phyloP scores from a whole-genome alignment of 1,284 basidiomycete species.

The Apiotrichum sp. region DNA sequence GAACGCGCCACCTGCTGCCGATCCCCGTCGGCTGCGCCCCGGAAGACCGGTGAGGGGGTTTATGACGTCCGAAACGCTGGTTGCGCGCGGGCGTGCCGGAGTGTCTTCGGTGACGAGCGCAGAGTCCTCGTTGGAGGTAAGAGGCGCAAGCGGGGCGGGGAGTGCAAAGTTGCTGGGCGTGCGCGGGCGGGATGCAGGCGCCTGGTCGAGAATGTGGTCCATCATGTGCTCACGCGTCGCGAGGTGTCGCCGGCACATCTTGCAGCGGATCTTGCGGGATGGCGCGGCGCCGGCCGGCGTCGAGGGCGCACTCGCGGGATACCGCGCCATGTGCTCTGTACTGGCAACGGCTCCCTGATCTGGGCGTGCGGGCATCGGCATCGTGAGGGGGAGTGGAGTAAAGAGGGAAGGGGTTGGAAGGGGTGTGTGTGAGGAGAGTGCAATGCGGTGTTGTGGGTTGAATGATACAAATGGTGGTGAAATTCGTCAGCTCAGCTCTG shows the following conservation, averaged over 20 bases:
- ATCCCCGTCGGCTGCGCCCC: slow-evolving; percentile 9
- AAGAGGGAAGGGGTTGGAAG: too few species aligned
- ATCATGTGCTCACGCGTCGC: slow-evolving; percentile 86
- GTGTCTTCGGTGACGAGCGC: slow-evolving; percentile 2
- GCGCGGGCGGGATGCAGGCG: slow-evolving; percentile 28
- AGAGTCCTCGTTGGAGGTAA: slow-evolving; percentile 1
- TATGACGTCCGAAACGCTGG: slow-evolving; percentile 34
- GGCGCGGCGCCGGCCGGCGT: slow-evolving; percentile 51
- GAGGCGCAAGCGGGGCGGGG: slow-evolving; percentile 8
- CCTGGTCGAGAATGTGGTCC: slow-evolving; percentile 61
- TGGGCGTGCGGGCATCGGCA: slow-evolving; percentile 8
- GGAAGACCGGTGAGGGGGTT: slow-evolving; percentile 42
- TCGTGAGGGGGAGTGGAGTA: background rate
- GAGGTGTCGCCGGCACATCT: slow-evolving; percentile 82
- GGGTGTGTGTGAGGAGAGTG: too few species aligned
- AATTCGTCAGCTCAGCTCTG: background rate
- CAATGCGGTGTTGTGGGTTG: background rate
- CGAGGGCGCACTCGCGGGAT: slow-evolving; percentile 59
- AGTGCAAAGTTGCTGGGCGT: slow-evolving; percentile 35
- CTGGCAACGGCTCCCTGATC: slow-evolving; percentile 62
- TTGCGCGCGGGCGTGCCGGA: slow-evolving; percentile 3
- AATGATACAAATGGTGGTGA: background rate
- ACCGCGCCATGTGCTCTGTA: slow-evolving; percentile 67
- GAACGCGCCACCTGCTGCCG: background rate
- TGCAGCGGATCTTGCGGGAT: slow-evolving; percentile 64